A percentile compares a stretch with the other conserved stretches of the same genome.
Evolutionary conservation across 2,329 filamentous ascomycete genomes (phyloP).

Genomic region (Calonectria ilicicola): DNA sequence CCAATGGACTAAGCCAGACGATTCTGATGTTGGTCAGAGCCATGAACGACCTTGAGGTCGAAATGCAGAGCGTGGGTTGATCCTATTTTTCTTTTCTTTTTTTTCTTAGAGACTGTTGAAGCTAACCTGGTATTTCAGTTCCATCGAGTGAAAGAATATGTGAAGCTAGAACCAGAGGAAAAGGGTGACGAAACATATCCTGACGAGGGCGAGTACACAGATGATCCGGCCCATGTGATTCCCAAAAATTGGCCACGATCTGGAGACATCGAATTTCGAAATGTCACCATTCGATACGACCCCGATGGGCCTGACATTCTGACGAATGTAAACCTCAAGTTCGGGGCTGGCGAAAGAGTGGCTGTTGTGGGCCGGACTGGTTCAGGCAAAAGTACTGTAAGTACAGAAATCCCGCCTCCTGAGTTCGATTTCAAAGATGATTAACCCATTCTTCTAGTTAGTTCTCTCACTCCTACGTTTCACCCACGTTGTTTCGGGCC

Average conservation of each 20-base stretch:
- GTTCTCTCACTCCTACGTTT: slow-evolving; percentile 68
- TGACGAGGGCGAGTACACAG: slow-evolving; percentile 54
- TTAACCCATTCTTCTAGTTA: slow-evolving; percentile 45
- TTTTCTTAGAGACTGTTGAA: neutral
- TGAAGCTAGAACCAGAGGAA: slow-evolving; percentile 58
- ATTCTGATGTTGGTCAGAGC: slow-evolving; percentile 64
- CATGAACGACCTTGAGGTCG: slow-evolving; percentile 69
- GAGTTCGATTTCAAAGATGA: slow-evolving; percentile 17
- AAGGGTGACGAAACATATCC: slow-evolving; percentile 55
- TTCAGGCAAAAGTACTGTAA: slow-evolving; percentile 84
- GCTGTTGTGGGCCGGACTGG: slow-evolving; percentile 86
- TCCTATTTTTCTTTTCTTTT: too few species aligned
- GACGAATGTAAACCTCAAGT: slow-evolving; percentile 62
- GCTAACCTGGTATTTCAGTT: slow-evolving; percentile 49
- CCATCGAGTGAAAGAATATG: slow-evolving; percentile 63
- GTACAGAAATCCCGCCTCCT: slow-evolving; percentile 35
- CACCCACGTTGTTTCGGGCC: slow-evolving; percentile 62
- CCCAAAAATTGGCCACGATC: slow-evolving; percentile 59
- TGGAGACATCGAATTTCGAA: slow-evolving; percentile 63
- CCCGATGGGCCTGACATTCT: slow-evolving; percentile 61
- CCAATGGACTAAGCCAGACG: slow-evolving; percentile 64
- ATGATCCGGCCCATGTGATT: slow-evolving; percentile 51
- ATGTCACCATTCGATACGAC: slow-evolving; percentile 63
- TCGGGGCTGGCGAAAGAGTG: slow-evolving; percentile 77
- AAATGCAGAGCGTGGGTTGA: slow-evolving; percentile 63